Percentiles rank a stretch among this genome's conserved stretches.
phyloP scores from a whole-genome alignment of 345 rosid genomes.

The Moricandia moricandioides region DNA sequence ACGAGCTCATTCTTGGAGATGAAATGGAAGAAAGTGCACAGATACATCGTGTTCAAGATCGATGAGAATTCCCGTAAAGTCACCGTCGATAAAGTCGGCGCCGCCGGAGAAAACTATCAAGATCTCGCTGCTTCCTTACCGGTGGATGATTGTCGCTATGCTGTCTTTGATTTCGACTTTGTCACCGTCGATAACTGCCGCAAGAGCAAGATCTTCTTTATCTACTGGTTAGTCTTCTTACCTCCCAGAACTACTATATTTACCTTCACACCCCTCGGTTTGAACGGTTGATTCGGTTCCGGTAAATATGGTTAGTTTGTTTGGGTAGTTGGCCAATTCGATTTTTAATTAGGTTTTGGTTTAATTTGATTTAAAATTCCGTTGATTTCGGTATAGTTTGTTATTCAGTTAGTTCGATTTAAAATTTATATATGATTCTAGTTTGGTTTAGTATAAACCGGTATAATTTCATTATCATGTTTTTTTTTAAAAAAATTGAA shows the following conservation, averaged over 20 bases:
- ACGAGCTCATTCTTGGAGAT: slow-evolving; percentile 83
- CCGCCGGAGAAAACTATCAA: slow-evolving; percentile 73
- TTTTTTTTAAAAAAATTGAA: neutral
- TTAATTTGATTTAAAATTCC: neutral
- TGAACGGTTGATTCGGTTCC: neutral
- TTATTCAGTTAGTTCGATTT: neutral
- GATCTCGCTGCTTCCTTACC: slow-evolving; percentile 80
- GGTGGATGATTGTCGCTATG: slow-evolving; percentile 81
- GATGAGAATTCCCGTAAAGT: slow-evolving; percentile 83
- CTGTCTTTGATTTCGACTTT: slow-evolving; percentile 90
- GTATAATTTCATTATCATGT: neutral
- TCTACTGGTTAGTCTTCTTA: slow-evolving; percentile 63
- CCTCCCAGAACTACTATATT: neutral
- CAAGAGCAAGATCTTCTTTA: slow-evolving; percentile 99
- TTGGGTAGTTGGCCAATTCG: neutral
- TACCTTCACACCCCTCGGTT: neutral
- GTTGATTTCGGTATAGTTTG: neutral
- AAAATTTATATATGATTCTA: neutral
- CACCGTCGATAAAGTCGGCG: slow-evolving; percentile 88
- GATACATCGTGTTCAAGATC: slow-evolving; percentile 90
- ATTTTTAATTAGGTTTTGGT: neutral
- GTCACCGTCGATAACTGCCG: slow-evolving; percentile 90
- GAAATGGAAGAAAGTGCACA: slow-evolving; percentile 90
- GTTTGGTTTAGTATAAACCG: neutral
- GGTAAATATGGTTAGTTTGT: neutral